Conservation (phyloP, 1,284 basidiomycete species). For the Sparassis latifolia region DNA sequence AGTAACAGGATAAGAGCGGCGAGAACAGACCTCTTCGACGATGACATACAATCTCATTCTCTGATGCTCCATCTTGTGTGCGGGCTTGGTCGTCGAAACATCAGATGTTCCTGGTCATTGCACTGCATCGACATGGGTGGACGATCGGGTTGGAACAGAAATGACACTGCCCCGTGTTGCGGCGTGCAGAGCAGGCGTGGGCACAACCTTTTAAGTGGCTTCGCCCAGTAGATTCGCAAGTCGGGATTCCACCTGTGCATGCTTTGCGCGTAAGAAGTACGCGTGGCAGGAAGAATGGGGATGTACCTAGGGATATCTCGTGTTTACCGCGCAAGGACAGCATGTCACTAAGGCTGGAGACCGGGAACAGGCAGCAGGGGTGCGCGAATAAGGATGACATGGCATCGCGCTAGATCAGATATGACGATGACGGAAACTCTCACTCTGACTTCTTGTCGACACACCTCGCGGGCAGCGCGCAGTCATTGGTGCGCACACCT, state of each 20-base stretch:
- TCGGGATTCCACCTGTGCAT: conserved; percentile 76
- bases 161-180: conserved; percentile 65
- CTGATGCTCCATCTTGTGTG: conserved; percentile 19
- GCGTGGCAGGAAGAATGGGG: conserved; percentile 26
- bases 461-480: too few relatives aligned
- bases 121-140: conserved; percentile 77
- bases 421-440: too few relatives aligned
- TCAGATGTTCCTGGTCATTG: conserved; percentile 44
- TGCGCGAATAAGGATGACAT: conserved; percentile 67
- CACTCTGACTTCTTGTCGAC: too few relatives aligned
- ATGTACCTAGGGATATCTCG: conserved; percentile 36
- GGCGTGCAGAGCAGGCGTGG: conserved; percentile 57
- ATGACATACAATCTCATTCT: conserved; percentile 67
- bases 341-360: conserved; percentile 62
- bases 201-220: conserved; percentile 58
- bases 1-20: neutral
- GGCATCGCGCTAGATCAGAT: conserved; percentile 28
- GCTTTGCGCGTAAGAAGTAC: conserved; percentile 39
- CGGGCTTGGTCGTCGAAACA: conserved; percentile 40
- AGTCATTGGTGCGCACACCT: conserved; percentile 52
- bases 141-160: conserved; percentile 65
- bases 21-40: conserved; percentile 71
- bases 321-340: conserved; percentile 77
- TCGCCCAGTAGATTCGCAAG: conserved; percentile 64
- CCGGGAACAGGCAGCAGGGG: conserved; percentile 60